These are phyloP conservation scores for Beauveria brongniartii DNA, from an alignment of 2,329 filamentous ascomycete species.

Conservation along the genomic window DNA sequence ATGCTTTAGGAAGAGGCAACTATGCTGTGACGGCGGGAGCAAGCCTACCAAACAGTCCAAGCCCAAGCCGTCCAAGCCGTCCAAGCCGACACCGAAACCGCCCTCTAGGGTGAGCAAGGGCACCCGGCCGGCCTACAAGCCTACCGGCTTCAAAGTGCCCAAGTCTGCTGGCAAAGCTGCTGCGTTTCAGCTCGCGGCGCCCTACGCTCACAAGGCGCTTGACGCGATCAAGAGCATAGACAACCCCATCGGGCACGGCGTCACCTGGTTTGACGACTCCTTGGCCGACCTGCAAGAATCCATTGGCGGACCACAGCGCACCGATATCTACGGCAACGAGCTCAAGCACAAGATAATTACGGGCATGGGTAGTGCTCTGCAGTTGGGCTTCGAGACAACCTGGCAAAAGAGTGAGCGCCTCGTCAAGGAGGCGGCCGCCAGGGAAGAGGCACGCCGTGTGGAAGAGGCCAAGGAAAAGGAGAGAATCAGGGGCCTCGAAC, in stretches of 20 bases:
- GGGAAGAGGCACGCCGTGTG: neutral
- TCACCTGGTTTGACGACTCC: constrained; percentile 1
- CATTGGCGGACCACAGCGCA: constrained; percentile 3
- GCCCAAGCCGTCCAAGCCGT: neutral
- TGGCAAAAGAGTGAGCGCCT: neutral
- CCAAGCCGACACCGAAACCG: neutral
- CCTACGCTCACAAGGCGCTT: neutral
- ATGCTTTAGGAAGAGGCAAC: neutral
- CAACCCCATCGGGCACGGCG: neutral
- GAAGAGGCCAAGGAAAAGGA: neutral
- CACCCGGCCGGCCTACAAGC: neutral
- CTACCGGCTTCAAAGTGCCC: neutral
- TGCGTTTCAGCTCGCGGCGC: neutral
- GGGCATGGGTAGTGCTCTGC: neutral
- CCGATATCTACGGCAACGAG: constrained; percentile 2
- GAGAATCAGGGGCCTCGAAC: neutral
- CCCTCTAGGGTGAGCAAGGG: neutral
- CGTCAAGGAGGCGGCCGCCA: neutral
- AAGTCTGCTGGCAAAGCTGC: neutral
- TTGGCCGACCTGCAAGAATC: constrained; percentile 1
- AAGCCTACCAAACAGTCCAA: neutral
- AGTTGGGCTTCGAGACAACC: neutral
- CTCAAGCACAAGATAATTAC: neutral
- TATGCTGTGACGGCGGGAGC: neutral
- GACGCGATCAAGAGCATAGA: neutral